Evolutionary conservation across 768 basidiomycete species (phyloP).

Genomic region (Tephrocybe sp.): DNA sequence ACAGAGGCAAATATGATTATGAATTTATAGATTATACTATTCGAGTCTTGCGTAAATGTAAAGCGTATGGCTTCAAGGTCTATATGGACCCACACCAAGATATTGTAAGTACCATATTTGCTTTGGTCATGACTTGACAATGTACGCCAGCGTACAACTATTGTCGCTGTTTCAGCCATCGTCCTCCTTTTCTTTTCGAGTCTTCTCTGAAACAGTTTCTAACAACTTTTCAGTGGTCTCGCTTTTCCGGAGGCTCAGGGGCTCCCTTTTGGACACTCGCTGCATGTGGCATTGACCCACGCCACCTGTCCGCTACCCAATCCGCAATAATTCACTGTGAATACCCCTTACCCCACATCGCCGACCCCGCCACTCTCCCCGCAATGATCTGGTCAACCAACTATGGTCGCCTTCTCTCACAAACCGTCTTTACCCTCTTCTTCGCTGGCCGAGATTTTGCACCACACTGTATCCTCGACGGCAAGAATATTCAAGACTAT

Average conservation of each 20-base stretch:
- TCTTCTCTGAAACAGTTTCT: not conserved
- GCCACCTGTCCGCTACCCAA: conserved; percentile 81
- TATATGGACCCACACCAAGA: conserved; percentile 98
- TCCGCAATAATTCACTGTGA: conserved; percentile 87
- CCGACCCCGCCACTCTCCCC: conserved; percentile 75
- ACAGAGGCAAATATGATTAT: conserved; percentile 84
- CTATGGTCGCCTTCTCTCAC: conserved; percentile 82
- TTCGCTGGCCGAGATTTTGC: conserved; percentile 89
- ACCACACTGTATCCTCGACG: conserved; percentile 88
- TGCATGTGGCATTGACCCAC: conserved; percentile 88
- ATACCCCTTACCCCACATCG: conserved; percentile 60
- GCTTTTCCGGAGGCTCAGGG: conserved; percentile 92
- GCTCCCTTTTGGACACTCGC: conserved; percentile 92
- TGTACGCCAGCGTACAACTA: not conserved
- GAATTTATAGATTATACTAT: conserved; percentile 93
- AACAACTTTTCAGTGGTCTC: conserved; percentile 72
- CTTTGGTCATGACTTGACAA: not conserved
- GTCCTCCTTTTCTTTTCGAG: not conserved
- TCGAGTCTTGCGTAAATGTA: conserved; percentile 83
- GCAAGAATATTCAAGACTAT: conserved; percentile 88
- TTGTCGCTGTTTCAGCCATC: not conserved
- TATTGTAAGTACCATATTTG: conserved; percentile 51
- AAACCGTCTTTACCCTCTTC: conserved; percentile 93
- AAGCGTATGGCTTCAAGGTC: conserved; percentile 86
- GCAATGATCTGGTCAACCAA: conserved; percentile 98